Evolutionary conservation across 306 rosid genomes (phyloP).

Genomic region (Vigna reflexopilosa): DNA sequence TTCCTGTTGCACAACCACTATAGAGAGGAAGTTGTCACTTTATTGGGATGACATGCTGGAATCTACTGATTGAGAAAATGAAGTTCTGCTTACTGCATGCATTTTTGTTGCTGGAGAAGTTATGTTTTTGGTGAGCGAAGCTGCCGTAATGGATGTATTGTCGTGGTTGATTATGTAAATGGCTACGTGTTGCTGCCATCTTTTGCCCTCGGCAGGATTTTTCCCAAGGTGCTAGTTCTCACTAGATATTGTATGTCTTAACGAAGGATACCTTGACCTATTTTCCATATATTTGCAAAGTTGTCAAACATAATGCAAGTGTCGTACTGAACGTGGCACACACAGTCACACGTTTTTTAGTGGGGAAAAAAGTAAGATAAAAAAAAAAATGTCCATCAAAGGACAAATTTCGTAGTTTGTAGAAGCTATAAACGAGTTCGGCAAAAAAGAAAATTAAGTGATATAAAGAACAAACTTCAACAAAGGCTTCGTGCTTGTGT

Average conservation of each 20-base stretch:
- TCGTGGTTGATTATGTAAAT: not conserved
- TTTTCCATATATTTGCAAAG: slow-evolving; percentile 2
- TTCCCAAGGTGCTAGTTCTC: not conserved
- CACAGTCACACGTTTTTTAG: too few species aligned
- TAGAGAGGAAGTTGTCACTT: not conserved
- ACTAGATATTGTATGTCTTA: not conserved
- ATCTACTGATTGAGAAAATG: slow-evolving; percentile 27
- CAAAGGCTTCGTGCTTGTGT: too few species aligned
- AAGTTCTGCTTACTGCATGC: not conserved
- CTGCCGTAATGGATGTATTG: not conserved
- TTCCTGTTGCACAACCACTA: slow-evolving; percentile 29
- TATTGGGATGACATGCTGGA: slow-evolving; percentile 13
- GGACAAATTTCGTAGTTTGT: too few species aligned
- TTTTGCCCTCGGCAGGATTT: slow-evolving; percentile 2
- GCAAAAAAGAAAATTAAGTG: too few species aligned
- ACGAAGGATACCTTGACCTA: not conserved
- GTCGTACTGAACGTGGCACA: not conserved
- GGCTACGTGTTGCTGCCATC: not conserved
- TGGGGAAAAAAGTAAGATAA: too few species aligned
- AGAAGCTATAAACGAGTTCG: too few species aligned
- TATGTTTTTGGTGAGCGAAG: not conserved
- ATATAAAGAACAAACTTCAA: too few species aligned
- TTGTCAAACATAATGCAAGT: not conserved
- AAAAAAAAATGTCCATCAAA: too few species aligned
- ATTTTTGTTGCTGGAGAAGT: not conserved